Evolutionary conservation across 371 early-diverging fungal species (phyloP).

Genomic region (Syncephalastrum racemosum): DNA sequence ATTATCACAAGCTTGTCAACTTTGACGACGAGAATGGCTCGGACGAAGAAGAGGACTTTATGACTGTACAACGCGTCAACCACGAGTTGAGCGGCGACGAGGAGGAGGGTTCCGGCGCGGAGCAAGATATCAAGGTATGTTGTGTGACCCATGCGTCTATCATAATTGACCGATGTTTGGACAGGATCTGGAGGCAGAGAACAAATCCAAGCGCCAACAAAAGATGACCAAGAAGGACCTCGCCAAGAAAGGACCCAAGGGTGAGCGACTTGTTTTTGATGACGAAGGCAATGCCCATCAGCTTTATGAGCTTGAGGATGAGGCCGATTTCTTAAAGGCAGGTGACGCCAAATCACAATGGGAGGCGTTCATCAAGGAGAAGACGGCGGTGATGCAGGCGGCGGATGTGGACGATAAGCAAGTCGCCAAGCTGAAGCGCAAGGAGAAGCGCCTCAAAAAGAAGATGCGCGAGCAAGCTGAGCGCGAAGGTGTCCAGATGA

Average conservation of each 20-base stretch:
- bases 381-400: conserved; percentile 58
- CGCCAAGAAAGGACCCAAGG: conserved; percentile 66
- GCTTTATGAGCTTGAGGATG: conserved; percentile 76
- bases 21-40: conserved; percentile 51
- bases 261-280: conserved; percentile 83
- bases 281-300: conserved; percentile 88
- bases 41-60: conserved; percentile 71
- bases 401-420: conserved; percentile 78
- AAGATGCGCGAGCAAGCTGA: conserved; percentile 61
- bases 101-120: conserved; percentile 45
- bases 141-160: conserved; percentile 12
- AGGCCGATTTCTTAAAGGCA: conserved; percentile 74
- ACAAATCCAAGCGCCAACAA: conserved; percentile 70
- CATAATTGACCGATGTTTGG: not conserved
- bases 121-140: conserved; percentile 28
- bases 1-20: conserved; percentile 82
- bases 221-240: conserved; percentile 72
- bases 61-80: conserved; percentile 77
- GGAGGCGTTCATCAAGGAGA: conserved; percentile 66
- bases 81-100: conserved; percentile 59
- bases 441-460: conserved; percentile 68
- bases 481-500: conserved; percentile 24
- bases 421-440: conserved; percentile 64
- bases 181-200: conserved; percentile 20
- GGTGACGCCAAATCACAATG: conserved; percentile 68